These are phyloP conservation scores for Filobasidium floriforme DNA, from an alignment of 768 basidiomycete genomes.

Conservation along the genomic window DNA sequence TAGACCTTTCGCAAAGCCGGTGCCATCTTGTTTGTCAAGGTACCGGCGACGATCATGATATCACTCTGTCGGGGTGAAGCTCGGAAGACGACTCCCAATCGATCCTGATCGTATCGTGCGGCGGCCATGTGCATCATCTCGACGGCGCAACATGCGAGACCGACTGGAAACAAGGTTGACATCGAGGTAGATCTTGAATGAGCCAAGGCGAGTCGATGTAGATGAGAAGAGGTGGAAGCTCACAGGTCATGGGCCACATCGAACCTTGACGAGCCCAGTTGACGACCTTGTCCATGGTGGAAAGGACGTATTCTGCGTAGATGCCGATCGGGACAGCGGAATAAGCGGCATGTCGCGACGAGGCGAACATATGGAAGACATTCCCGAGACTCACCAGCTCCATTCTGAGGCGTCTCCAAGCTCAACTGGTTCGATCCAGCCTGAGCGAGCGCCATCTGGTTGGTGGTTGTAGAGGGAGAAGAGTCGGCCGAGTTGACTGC, in stretches of 20 bases:
- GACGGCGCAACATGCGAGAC: constrained; percentile 96
- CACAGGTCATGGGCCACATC: constrained; percentile 94
- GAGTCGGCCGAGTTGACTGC: constrained; percentile 32
- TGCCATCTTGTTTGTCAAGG: constrained; percentile 99
- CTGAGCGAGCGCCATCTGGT: constrained; percentile 59
- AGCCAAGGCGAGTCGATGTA: constrained; percentile 4
- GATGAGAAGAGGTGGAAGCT: not conserved
- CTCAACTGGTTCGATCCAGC: constrained; percentile 74
- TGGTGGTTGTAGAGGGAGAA: constrained; percentile 39
- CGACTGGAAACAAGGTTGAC: constrained; percentile 46
- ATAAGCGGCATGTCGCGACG: too few relatives aligned
- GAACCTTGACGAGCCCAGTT: constrained; percentile 98
- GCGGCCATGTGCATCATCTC: constrained; percentile 93
- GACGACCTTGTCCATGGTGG: constrained; percentile 88
- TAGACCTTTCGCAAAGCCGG: constrained; percentile 93
- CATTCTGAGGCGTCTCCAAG: constrained; percentile 80
- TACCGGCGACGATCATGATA: constrained; percentile 99
- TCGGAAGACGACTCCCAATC: constrained; percentile 94
- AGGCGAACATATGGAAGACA: not conserved
- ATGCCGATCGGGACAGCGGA: not conserved
- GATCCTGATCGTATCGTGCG: constrained; percentile 95
- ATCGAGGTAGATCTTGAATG: constrained; percentile 12
- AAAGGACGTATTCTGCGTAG: constrained; percentile 79
- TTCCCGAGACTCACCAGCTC: constrained; percentile 59
- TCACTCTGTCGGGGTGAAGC: constrained; percentile 97